Evolutionary conservation across 768 basidiomycete genomes (phyloP).

Genomic region (Coprinellus micaceus): DNA sequence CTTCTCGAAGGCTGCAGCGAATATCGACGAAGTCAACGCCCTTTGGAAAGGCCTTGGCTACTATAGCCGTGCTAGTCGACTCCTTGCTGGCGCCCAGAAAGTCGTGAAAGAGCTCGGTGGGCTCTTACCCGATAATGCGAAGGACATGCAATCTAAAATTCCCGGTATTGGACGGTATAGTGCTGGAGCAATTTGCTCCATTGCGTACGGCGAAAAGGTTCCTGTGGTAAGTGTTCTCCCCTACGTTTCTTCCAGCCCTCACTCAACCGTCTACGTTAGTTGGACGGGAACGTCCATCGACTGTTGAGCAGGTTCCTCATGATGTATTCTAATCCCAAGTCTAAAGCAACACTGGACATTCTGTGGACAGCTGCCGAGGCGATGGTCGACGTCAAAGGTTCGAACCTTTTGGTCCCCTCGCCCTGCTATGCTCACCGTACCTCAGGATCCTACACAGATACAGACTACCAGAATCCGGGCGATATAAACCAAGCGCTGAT

Average conservation of each 20-base stretch:
- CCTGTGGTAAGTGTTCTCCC: constrained; percentile 65
- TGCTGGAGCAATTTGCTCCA: constrained; percentile 80
- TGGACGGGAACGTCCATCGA: constrained; percentile 89
- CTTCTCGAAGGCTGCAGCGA: constrained; percentile 51
- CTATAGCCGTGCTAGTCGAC: constrained; percentile 79
- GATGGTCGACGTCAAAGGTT: constrained; percentile 50
- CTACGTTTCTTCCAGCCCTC: too few relatives aligned
- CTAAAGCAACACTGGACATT: constrained; percentile 70
- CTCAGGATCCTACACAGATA: constrained; percentile 10
- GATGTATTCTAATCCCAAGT: constrained; percentile 76
- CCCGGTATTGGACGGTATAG: constrained; percentile 90
- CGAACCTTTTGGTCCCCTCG: not conserved
- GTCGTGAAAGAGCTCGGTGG: constrained; percentile 65
- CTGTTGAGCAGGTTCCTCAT: constrained; percentile 82
- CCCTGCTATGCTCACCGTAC: too few relatives aligned
- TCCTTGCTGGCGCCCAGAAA: constrained; percentile 82
- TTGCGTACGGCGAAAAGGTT: constrained; percentile 79
- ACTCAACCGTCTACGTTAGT: constrained; percentile 35
- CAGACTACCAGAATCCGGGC: constrained; percentile 46
- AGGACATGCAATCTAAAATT: constrained; percentile 76
- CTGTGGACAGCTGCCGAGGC: constrained; percentile 78
- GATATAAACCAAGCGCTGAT: constrained; percentile 93
- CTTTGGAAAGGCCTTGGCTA: constrained; percentile 93
- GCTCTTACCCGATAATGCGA: constrained; percentile 73
- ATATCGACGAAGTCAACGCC: constrained; percentile 81